Evolutionary conservation across 2,329 filamentous ascomycete genomes (phyloP).

Genomic region (Trichoderma oligosporum): DNA sequence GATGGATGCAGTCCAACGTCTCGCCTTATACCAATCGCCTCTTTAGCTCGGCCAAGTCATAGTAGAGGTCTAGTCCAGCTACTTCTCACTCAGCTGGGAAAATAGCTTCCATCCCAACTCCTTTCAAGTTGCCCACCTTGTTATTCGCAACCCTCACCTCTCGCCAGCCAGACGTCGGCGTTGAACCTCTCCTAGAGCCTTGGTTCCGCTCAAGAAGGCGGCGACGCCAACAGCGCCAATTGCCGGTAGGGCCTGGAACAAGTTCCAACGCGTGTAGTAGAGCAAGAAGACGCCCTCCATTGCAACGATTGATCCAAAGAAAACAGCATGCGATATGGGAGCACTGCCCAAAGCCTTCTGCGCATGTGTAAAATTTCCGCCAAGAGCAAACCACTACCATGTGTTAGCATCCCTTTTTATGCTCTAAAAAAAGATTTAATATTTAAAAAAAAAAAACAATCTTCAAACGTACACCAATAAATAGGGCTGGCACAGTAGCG

Average conservation of each 20-base stretch:
- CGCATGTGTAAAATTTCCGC: conserved; percentile 78
- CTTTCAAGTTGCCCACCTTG: neutral
- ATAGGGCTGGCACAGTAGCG: conserved; percentile 68
- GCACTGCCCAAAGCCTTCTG: conserved; percentile 69
- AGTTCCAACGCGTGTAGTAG: conserved; percentile 88
- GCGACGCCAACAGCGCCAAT: conserved; percentile 64
- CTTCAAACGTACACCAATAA: conserved; percentile 55
- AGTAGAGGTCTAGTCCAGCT: conserved; percentile 1
- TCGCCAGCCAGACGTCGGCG: conserved; percentile 75
- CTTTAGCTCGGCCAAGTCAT: neutral
- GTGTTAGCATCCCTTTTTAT: conserved; percentile 24
- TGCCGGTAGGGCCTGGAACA: conserved; percentile 83
- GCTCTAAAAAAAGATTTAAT: too few relatives aligned
- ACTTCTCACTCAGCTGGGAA: neutral
- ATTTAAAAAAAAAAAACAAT: too few relatives aligned
- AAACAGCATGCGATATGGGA: conserved; percentile 76
- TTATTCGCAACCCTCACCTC: conserved; percentile 38
- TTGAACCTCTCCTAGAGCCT: conserved; percentile 91
- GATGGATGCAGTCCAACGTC: neutral
- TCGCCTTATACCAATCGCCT: neutral
- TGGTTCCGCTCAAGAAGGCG: conserved; percentile 80
- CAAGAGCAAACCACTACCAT: conserved; percentile 70
- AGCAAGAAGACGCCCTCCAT: conserved; percentile 92
- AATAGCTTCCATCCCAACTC: neutral
- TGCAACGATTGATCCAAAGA: conserved; percentile 80